A percentile compares a stretch with the other conserved stretches of the same genome.
Evolutionary conservation across 352 stramenopile genomes (phyloP).

Genomic region (Pythium monospermum): DNA sequence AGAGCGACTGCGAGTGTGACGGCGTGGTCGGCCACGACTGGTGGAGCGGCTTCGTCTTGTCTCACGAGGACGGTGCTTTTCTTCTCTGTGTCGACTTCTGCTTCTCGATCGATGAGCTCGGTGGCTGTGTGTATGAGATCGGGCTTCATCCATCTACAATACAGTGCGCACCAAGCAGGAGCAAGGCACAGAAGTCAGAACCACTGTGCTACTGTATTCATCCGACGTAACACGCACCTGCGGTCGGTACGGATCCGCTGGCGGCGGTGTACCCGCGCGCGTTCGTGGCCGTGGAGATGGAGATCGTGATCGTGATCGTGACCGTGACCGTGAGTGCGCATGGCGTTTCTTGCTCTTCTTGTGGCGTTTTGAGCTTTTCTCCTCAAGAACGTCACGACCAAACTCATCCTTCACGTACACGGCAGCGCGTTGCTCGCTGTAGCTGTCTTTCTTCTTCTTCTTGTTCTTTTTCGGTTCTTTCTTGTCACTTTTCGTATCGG

Average conservation of each 20-base stretch:
- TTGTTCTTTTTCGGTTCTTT: conserved; percentile 6
- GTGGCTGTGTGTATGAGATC: background rate
- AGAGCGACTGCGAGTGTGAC: conserved; percentile 15
- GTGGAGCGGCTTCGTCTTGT: conserved; percentile 13
- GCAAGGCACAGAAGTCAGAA: background rate
- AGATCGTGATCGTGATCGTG: conserved; percentile 8
- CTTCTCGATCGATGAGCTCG: conserved; percentile 12
- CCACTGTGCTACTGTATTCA: no score
- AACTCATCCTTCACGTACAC: conserved; percentile 68
- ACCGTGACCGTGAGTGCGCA: no score
- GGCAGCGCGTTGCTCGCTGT: conserved; percentile 15
- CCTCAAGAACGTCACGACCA: conserved; percentile 51
- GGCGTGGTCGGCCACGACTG: conserved; percentile 5
- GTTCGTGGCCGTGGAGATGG: background rate
- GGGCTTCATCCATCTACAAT: conserved; percentile 13
- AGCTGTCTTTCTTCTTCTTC: conserved; percentile 29
- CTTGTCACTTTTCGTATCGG: background rate
- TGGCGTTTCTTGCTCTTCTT: conserved; percentile 27
- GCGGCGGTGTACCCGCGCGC: conserved; percentile 10
- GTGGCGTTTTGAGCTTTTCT: conserved; percentile 22
- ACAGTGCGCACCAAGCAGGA: background rate
- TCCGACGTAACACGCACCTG: conserved; percentile 15
- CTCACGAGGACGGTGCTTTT: background rate
- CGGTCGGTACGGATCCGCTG: conserved; percentile 15
- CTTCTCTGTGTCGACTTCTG: conserved; percentile 6